Base-by-base conservation (phyloP, 495 filamentous ascomycete species). In the Extremus antarcticus region DNA sequence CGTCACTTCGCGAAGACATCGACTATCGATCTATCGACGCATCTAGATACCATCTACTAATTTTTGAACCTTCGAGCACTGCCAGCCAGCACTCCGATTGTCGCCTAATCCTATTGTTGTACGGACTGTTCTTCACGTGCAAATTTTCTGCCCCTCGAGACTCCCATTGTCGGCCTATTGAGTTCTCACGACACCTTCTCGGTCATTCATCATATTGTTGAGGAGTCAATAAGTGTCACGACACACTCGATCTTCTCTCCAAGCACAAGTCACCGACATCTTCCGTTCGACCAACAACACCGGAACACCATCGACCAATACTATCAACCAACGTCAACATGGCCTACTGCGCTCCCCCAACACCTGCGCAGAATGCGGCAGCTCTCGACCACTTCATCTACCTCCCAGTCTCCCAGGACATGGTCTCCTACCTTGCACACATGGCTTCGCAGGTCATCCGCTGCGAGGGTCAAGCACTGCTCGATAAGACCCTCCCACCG, bases 301-400 rank as follows among this genome's bases (percentile, higher is more conserved):
- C 3, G 3, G 46, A 25, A 50, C 40, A 53, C 25, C 49, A 43
- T 25, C 48, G 41, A 57, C 24, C 17, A 52, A 53, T 43, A 35
- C 45, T 63, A 13, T 20, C 45, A 22, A 58, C 17, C 4, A 16
- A 2, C 49, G 22, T 46, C 47, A 67, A 55, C 56, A 77, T 74
- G 70, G 67, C 71, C 53, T 69, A 63, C 57, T 64, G 62, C 54
- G 46, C 64, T 32, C 61, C 65, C 29, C 51, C 59, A n/a, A 70
- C 68, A 19, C 51, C 68, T 40, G 62, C 68, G 3, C 69, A 80
- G 73, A 90, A 94, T 73, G 80, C 86, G 66, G 80, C 80, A 54
- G 92, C 92, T 29, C 81, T 98, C 59, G 88, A 95, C 43, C 78
- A 89, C 58, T 97, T 98, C 68, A 79, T 97, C 67, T 84, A 85